A percentile compares a stretch with the other conserved stretches of the same genome.
Evolutionary conservation across 306 rosid species (phyloP).

Genomic region (Glycine soja): DNA sequence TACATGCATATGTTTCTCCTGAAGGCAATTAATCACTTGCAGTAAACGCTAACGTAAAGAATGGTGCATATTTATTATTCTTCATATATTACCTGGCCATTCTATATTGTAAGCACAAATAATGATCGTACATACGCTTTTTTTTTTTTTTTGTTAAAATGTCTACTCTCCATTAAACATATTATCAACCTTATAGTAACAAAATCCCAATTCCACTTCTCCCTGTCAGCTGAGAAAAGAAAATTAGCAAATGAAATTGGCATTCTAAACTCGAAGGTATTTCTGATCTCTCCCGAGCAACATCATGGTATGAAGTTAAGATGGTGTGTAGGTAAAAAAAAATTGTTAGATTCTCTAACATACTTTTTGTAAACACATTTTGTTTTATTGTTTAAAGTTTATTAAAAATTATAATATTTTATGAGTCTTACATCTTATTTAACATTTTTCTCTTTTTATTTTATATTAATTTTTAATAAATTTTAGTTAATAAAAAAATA

Average conservation of each 20-base stretch:
- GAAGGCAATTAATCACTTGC: slow-evolving; percentile 28
- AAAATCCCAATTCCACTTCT: slow-evolving; percentile 19
- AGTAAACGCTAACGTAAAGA: slow-evolving; percentile 43
- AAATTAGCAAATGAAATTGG: slow-evolving; percentile 15
- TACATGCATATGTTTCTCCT: slow-evolving; percentile 17
- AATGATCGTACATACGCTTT: slow-evolving; percentile 33
- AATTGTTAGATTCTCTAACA: no score
- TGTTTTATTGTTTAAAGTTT: no score
- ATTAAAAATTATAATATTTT: no score
- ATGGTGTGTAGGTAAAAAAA: no score
- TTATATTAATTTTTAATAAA: no score
- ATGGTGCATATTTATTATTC: slow-evolving; percentile 46
- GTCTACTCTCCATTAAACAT: slow-evolving; percentile 30
- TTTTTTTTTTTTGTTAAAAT: slow-evolving; percentile 26
- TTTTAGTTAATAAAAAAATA: no score
- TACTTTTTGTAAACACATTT: no score
- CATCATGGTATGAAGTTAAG: neutral
- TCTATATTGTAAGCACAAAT: slow-evolving; percentile 38
- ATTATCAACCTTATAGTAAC: slow-evolving; percentile 28
- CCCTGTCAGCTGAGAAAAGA: neutral
- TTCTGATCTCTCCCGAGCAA: slow-evolving; percentile 10
- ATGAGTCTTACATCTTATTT: no score
- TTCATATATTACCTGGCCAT: slow-evolving; percentile 15
- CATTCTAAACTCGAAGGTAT: slow-evolving; percentile 12
- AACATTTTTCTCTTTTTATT: no score